Percentiles rank a stretch among this genome's conserved stretches.
Evolutionary conservation across 768 basidiomycete species (phyloP).

Genomic region (Suillus placidus): DNA sequence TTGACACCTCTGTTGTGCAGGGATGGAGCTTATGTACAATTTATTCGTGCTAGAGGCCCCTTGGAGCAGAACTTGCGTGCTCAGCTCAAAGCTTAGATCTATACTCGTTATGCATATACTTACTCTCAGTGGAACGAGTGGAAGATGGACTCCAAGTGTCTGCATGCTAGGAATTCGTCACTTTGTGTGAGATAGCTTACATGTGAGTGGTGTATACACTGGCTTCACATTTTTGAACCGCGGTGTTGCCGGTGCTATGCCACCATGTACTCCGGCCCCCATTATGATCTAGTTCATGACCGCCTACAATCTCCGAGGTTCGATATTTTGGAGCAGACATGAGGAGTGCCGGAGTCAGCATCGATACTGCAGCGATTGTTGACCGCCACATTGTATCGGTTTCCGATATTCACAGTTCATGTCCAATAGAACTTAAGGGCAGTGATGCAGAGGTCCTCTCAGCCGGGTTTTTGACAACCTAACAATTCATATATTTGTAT

Average conservation of each 20-base stretch:
- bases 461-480: neutral
- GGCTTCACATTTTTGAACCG: too few species aligned
- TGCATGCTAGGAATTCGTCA: neutral
- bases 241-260: too few species aligned
- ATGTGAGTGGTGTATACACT: neutral
- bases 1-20: conserved; percentile 39
- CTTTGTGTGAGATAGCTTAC: neutral
- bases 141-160: neutral
- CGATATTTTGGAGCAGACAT: neutral
- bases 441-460: neutral
- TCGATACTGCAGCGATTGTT: neutral
- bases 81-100: conserved; percentile 69
- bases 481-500: too few species aligned
- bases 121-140: neutral
- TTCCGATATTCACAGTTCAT: neutral
- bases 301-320: too few species aligned
- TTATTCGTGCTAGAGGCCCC: conserved; percentile 86
- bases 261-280: too few species aligned
- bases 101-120: neutral
- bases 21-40: conserved; percentile 96
- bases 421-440: neutral
- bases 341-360: neutral
- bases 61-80: conserved; percentile 85
- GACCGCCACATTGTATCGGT: neutral
- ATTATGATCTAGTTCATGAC: neutral